Evolutionary conservation across 768 basidiomycete species (phyloP).

Genomic region (Auriscalpium vulgare): DNA sequence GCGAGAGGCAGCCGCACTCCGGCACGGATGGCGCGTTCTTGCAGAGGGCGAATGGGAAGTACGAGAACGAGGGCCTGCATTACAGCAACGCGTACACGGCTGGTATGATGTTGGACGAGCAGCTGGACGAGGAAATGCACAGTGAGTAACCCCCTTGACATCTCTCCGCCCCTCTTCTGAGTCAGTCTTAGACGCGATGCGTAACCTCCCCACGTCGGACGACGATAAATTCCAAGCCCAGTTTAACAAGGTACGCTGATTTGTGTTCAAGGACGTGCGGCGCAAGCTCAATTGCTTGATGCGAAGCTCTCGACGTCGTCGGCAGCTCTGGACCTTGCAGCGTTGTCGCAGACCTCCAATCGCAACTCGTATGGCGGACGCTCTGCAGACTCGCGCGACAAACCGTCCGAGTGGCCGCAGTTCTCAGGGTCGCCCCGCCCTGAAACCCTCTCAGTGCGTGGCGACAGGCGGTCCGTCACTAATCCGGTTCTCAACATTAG

Average conservation of each 20-base stretch:
- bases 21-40: constrained; percentile 44
- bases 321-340: constrained; percentile 88
- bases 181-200: constrained; percentile 64
- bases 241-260: constrained; percentile 48
- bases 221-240: constrained; percentile 79
- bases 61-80: constrained; percentile 50
- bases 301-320: constrained; percentile 75
- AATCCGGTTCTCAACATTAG: constrained; percentile 61
- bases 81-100: constrained; percentile 67
- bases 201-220: constrained; percentile 78
- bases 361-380: constrained; percentile 50
- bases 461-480: constrained; percentile 65
- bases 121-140: constrained; percentile 90
- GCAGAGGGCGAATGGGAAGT: constrained; percentile 42
- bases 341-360: constrained; percentile 75
- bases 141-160: constrained; percentile 41
- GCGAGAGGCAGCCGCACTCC: constrained; percentile 53
- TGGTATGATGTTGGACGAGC: constrained; percentile 89
- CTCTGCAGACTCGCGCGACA: constrained; percentile 50
- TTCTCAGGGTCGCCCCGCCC: constrained; percentile 63
- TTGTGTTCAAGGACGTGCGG: not conserved
- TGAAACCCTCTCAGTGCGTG: constrained; percentile 45
- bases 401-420: constrained; percentile 91
- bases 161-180: constrained; percentile 2
- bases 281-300: not conserved